These are phyloP conservation scores for Chrysosporium queenslandicum DNA, from an alignment of 2,329 filamentous ascomycete species.

Conservation along the genomic window DNA sequence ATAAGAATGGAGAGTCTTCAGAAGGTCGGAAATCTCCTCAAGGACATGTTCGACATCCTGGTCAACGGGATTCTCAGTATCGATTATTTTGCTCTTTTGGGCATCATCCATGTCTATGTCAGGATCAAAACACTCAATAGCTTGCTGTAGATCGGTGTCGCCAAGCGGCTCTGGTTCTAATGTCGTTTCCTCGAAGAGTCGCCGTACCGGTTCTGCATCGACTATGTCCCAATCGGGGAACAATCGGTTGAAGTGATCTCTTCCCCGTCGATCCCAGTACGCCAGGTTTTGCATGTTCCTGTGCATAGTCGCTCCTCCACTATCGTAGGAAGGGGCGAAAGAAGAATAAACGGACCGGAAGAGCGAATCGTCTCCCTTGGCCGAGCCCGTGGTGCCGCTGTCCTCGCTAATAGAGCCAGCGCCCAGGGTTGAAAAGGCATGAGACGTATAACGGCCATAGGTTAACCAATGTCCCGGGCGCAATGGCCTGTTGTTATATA, in stretches of 20 bases:
- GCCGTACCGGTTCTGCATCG: conserved; percentile 12
- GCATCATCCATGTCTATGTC: conserved; percentile 20
- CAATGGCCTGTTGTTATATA: conserved; percentile 34
- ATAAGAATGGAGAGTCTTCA: conserved; percentile 53
- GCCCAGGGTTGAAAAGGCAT: neutral
- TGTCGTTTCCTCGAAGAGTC: conserved; percentile 16
- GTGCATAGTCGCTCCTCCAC: conserved; percentile 35
- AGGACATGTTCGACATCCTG: conserved; percentile 45
- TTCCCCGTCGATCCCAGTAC: conserved; percentile 40
- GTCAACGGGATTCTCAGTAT: conserved; percentile 22
- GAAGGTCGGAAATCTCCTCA: conserved; percentile 48
- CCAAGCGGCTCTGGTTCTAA: conserved; percentile 27
- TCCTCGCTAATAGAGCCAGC: neutral
- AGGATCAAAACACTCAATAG: conserved; percentile 35
- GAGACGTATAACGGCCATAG: conserved; percentile 25
- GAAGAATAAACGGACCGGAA: conserved; percentile 35
- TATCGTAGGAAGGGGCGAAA: conserved; percentile 41
- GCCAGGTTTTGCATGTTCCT: conserved; percentile 34
- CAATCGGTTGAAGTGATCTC: conserved; percentile 30
- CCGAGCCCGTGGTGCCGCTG: neutral
- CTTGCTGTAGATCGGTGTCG: conserved; percentile 33
- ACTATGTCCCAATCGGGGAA: conserved; percentile 22
- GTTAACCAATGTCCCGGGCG: conserved; percentile 37
- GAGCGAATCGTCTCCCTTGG: conserved; percentile 23
- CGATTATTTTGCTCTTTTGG: conserved; percentile 20